Percentiles rank a stretch among this genome's conserved stretches.
Conservation (phyloP, 768 basidiomycete genomes). For the Rhodosporidiobolus sp. region DNA sequence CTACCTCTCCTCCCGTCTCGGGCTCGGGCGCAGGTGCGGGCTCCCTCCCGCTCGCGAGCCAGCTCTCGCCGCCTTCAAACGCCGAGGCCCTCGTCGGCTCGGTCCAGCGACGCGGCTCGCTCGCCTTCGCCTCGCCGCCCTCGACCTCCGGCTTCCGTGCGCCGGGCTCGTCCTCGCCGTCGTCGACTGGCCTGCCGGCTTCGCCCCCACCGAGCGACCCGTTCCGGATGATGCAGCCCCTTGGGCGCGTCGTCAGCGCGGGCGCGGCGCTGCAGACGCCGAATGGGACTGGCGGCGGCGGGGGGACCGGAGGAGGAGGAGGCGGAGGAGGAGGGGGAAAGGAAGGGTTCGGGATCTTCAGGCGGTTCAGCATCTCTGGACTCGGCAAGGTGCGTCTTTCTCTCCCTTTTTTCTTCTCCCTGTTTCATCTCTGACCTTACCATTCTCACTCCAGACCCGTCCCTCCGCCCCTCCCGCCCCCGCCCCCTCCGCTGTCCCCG, state of each 20-base stretch:
- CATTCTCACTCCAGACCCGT: neutral
- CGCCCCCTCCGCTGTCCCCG: conserved; percentile 4
- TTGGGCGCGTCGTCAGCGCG: conserved; percentile 30
- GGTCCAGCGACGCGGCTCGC: conserved; percentile 4
- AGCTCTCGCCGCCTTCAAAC: neutral
- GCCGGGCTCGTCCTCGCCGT: neutral
- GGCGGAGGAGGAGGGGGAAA: neutral
- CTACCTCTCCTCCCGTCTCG: neutral
- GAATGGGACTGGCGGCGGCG: neutral
- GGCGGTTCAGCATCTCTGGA: conserved; percentile 29
- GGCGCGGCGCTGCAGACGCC: conserved; percentile 30
- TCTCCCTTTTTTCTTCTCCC: neutral
- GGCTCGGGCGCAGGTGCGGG: neutral
- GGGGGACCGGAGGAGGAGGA: neutral
- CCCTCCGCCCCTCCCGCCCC: conserved; percentile 9
- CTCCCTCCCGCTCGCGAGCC: neutral
- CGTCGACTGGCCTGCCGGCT: neutral
- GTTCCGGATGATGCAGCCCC: conserved; percentile 27
- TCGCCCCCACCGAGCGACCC: conserved; percentile 5
- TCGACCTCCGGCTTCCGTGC: neutral
- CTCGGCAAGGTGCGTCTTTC: conserved; percentile 26
- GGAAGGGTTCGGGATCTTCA: conserved; percentile 22
- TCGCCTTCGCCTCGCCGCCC: conserved; percentile 20
- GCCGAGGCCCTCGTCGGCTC: too few species aligned
- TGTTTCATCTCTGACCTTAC: neutral